Evolutionary conservation across 2,329 filamentous ascomycete species (phyloP).

Genomic region (Pleomassaria siparia): DNA sequence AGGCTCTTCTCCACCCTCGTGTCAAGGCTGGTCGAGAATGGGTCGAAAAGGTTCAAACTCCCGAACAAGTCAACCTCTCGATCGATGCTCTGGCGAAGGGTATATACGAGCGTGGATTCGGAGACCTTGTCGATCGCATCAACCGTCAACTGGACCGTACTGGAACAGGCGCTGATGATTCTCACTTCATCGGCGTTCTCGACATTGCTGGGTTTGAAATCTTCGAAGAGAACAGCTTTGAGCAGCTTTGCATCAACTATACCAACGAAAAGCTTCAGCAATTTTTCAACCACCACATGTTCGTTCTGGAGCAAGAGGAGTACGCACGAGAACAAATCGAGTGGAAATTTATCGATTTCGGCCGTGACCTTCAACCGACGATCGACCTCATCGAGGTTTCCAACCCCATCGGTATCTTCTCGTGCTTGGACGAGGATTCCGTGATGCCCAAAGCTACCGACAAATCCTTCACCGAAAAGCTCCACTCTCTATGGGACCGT

Average conservation of each 20-base stretch:
- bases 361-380: conserved; percentile 92
- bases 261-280: conserved; percentile 99
- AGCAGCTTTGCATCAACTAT: conserved; percentile 99
- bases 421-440: conserved; percentile 93
- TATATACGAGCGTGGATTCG: conserved; percentile 95
- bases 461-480: conserved; percentile 93
- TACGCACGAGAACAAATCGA: conserved; percentile 97
- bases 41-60: conserved; percentile 98
- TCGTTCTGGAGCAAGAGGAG: conserved; percentile 96
- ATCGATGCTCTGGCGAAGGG: conserved; percentile 93
- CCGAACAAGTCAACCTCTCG: conserved; percentile 88
- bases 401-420: conserved; percentile 98
- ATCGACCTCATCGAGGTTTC: conserved; percentile 96
- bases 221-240: conserved; percentile 98
- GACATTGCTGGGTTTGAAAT: conserved; percentile 99
- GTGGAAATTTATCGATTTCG: conserved; percentile 99
- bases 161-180: conserved; percentile 80
- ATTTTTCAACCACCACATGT: conserved; percentile 99
- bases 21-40: conserved; percentile 96
- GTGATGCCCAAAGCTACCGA: conserved; percentile 99
- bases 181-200: conserved; percentile 93
- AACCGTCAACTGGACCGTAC: conserved; percentile 89
- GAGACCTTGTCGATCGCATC: conserved; percentile 87
- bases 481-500: conserved; percentile 95
- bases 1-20: conserved; percentile 84